Percentiles rank a stretch among this genome's conserved stretches.
phyloP scores from a whole-genome alignment of 2,329 filamentous ascomycete genomes.

The Plectosphaerella cucumerina region DNA sequence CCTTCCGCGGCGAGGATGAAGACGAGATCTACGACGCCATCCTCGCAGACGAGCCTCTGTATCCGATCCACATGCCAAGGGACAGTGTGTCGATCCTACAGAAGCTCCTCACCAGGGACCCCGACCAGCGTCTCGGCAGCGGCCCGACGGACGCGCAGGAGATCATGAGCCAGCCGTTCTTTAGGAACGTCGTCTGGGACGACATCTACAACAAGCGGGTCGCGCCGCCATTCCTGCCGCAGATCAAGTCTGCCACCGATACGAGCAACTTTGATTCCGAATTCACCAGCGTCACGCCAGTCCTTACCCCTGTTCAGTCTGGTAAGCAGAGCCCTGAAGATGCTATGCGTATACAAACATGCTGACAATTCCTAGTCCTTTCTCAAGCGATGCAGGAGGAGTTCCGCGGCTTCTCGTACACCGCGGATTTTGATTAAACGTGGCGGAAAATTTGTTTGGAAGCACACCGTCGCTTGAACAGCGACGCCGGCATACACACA shows the following conservation, averaged over 20 bases:
- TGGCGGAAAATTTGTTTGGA: neutral
- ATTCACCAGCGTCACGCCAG: conserved; percentile 96
- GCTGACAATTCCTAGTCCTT: conserved; percentile 57
- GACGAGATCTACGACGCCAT: conserved; percentile 99
- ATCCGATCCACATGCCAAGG: conserved; percentile 97
- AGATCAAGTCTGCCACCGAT: conserved; percentile 87
- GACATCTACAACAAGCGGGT: conserved; percentile 96
- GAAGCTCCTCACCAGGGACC: conserved; percentile 93
- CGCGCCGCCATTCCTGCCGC: conserved; percentile 81
- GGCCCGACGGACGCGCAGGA: conserved; percentile 97
- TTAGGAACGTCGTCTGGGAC: conserved; percentile 97
- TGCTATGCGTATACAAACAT: neutral
- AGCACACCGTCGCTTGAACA: neutral
- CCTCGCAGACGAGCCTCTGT: conserved; percentile 92
- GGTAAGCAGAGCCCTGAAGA: conserved; percentile 54
- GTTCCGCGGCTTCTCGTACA: conserved; percentile 98
- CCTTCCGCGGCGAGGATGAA: conserved; percentile 97
- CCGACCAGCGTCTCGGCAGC: conserved; percentile 85
- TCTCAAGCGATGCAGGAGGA: conserved; percentile 99
- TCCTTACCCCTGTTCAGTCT: conserved; percentile 94
- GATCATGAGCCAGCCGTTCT: conserved; percentile 98
- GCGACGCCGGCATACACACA: no score
- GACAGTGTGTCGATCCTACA: conserved; percentile 97
- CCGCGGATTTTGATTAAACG: conserved; percentile 74
- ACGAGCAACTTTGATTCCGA: conserved; percentile 99